These are phyloP conservation scores for Gnomoniopsis smithogilvyi DNA, from an alignment of 2,329 filamentous ascomycete genomes.

Conservation along the genomic window DNA sequence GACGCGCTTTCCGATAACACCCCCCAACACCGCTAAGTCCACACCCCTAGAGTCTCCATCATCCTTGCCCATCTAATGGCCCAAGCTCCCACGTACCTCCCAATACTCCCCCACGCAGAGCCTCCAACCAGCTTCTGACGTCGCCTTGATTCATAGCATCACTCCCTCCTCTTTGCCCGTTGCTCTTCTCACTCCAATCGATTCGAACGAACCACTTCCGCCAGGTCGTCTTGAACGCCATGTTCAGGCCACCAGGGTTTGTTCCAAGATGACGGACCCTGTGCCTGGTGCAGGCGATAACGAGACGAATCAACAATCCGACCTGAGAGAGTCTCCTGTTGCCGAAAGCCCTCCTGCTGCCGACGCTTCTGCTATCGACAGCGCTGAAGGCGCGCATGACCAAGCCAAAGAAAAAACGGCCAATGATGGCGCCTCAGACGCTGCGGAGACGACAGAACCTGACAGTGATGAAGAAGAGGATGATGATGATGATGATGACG, in stretches of 20 bases:
- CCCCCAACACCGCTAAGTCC: background rate
- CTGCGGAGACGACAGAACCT: background rate
- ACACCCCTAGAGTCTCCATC: background rate
- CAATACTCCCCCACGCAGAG: background rate
- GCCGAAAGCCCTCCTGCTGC: background rate
- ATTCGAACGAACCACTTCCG: background rate
- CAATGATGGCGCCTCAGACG: background rate
- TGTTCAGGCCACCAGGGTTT: slow-evolving; percentile 14
- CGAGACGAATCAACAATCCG: slow-evolving; percentile 10
- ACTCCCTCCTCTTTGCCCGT: background rate
- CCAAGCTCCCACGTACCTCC: background rate
- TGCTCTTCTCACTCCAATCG: background rate
- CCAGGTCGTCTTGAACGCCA: slow-evolving; percentile 2
- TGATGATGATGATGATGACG: slow-evolving; percentile 43
- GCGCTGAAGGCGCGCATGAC: background rate
- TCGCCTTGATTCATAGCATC: slow-evolving; percentile 2
- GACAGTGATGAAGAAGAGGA: slow-evolving; percentile 30
- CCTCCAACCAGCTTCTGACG: slow-evolving; percentile 10
- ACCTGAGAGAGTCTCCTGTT: background rate
- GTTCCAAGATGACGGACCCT: slow-evolving; percentile 19
- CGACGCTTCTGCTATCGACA: background rate
- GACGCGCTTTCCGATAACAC: slow-evolving; percentile 9
- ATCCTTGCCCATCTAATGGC: background rate
- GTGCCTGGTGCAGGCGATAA: slow-evolving; percentile 14
- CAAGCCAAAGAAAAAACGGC: too few relatives aligned